A percentile compares a stretch with the other conserved stretches of the same genome.
phyloP scores from a whole-genome alignment of 805 yeast species.

The Teunomyces aglyptinius region DNA sequence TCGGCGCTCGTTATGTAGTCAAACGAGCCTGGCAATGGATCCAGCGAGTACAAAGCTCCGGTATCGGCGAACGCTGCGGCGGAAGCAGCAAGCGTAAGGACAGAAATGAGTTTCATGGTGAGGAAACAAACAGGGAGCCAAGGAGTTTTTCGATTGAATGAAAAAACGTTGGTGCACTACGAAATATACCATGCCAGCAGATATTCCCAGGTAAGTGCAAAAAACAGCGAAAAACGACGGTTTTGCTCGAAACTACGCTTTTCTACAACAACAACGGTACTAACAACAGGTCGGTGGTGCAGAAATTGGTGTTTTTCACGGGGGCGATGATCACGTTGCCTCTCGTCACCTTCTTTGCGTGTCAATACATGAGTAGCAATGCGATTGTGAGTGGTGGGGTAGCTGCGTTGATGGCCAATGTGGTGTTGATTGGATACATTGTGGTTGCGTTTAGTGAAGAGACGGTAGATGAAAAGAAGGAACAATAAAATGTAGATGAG shows the following conservation, averaged over 20 bases:
- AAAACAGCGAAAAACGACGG: background rate
- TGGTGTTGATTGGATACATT: constrained; percentile 70
- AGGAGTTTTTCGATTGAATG: background rate
- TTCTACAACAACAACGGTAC: background rate
- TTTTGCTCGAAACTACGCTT: background rate
- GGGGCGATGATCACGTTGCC: constrained; percentile 75
- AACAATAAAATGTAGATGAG: background rate
- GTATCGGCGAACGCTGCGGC: constrained; percentile 24
- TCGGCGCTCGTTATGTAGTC: constrained; percentile 23
- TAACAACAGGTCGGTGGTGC: constrained; percentile 53
- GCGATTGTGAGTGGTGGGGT: constrained; percentile 73
- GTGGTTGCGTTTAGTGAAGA: constrained; percentile 75
- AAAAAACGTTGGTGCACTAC: background rate
- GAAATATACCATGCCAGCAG: constrained; percentile 8
- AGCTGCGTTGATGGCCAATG: constrained; percentile 75
- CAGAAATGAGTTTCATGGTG: constrained; percentile 10
- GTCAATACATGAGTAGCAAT: constrained; percentile 48
- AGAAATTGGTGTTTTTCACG: constrained; percentile 70
- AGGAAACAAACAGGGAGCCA: background rate
- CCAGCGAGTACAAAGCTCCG: constrained; percentile 20
- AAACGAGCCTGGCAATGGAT: constrained; percentile 10
- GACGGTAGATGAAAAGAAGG: constrained; percentile 22
- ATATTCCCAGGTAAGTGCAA: constrained; percentile 14
- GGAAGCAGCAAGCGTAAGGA: constrained; percentile 10
- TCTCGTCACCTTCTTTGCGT: constrained; percentile 56